Evolutionary conservation across 2,329 filamentous ascomycete genomes (phyloP), one percentile per base, ranked within the genome.

Genomic region (Fusarium graminum): DNA sequence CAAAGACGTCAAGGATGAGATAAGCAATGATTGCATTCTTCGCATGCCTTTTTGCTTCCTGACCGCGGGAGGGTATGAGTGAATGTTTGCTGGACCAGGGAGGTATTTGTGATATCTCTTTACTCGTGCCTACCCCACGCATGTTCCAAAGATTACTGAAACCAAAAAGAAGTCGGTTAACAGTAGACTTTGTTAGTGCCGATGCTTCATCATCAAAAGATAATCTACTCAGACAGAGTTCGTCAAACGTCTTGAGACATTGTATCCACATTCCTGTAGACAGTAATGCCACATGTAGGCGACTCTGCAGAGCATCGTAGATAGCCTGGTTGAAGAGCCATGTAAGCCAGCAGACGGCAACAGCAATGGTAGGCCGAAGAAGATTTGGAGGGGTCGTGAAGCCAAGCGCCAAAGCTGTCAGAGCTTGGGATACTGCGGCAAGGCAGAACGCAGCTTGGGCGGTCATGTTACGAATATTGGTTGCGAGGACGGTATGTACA

Each of bases 241-340:
- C 67, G 25, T 65, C 63, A 19, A 65, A 54, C 1, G 41, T 54
- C 34, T 69, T 69, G 6, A 69, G 13, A 16, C 52, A 59, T 36
- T 69, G 67, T 40, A 69, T 69, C 66, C 67, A 69, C 59, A 65
- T 65, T 25, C 46, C 49, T 9, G 66, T 62, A 43, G 63, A 64
- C 1, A 69, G 40, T 28, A 69, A 19, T 1, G 67, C 67, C n/a
- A 69, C 45, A 17, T 69, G 59, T 7, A 69, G 44, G 12, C 63
- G 59, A 12, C 59, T 67, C 2, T 51, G 42, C 2, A 67, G 46
- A 0, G 44, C 52, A 25, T 59, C 25, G 6, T 46, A 40, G 8
- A 69, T 40, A n/a, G 51, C 41, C 34, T 54, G 30, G 12, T 56
- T 53, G 51, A 68, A 69, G 9, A 54, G 11, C 66, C 51, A 58